Percentiles rank a stretch among this genome's conserved stretches.
phyloP scores from a whole-genome alignment of 2,329 filamentous ascomycete species.

The Pseudopithomyces maydicus region DNA sequence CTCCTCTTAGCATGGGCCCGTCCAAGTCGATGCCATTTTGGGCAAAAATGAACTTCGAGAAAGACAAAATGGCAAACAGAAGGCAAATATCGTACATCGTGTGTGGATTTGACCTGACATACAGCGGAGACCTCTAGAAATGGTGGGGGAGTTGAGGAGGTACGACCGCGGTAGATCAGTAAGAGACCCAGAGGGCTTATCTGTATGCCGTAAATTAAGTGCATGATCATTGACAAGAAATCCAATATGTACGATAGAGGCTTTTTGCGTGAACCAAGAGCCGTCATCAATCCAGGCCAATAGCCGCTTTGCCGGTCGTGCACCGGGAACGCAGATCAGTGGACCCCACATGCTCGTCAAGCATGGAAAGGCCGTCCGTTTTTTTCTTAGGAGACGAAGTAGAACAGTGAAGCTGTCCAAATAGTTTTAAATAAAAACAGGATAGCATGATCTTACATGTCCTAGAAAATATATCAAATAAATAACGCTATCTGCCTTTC shows the following conservation, averaged over 20 bases:
- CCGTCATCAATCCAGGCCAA: neutral
- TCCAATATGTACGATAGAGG: neutral
- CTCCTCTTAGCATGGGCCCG: constrained; percentile 23
- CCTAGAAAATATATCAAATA: too few relatives aligned
- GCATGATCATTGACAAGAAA: neutral
- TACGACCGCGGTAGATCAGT: neutral
- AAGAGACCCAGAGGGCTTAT: neutral
- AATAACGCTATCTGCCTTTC: too few relatives aligned
- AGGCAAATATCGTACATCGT: constrained; percentile 5
- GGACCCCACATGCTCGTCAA: neutral
- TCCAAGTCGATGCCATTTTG: constrained; percentile 23
- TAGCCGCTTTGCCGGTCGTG: constrained; percentile 1
- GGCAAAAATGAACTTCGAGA: constrained; percentile 4
- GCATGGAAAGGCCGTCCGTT: neutral
- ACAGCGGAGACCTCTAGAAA: neutral
- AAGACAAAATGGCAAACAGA: neutral
- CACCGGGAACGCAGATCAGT: neutral
- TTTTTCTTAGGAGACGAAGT: neutral
- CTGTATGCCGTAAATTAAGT: neutral
- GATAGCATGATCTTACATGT: too few relatives aligned
- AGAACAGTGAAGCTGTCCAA: neutral
- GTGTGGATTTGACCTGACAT: neutral
- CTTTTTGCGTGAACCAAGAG: neutral
- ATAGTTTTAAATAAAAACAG: neutral
- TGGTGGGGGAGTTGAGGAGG: neutral